Conservation (phyloP, 2,329 filamentous ascomycete species). For the Xylaria sp. region DNA sequence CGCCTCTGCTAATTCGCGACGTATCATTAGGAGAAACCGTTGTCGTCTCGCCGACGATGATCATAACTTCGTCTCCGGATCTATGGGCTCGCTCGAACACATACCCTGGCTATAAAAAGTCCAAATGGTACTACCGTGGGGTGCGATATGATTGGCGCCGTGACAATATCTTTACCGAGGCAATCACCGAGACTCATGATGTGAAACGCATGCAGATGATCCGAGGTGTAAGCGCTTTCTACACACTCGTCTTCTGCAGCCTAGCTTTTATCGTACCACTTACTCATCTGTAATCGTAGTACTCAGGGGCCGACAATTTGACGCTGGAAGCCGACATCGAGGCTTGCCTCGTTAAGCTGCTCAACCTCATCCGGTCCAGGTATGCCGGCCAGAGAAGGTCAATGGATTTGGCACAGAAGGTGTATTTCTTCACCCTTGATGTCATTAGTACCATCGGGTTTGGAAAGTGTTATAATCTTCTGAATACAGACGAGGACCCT, state of each 20-base stretch:
- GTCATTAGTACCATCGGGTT: conserved; percentile 63
- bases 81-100: conserved; percentile 47
- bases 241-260: neutral
- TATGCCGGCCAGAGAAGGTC: conserved; percentile 51
- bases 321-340: conserved; percentile 63
- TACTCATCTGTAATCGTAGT: conserved; percentile 51
- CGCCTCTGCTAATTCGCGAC: neutral
- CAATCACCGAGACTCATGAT: conserved; percentile 60
- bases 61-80: conserved; percentile 33
- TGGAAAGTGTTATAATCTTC: conserved; percentile 61
- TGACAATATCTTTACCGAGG: conserved; percentile 65
- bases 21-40: conserved; percentile 21
- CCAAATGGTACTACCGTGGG: conserved; percentile 54
- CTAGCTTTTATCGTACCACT: neutral
- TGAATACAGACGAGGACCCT: conserved; percentile 58
- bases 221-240: conserved; percentile 56
- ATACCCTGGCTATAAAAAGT: conserved; percentile 55
- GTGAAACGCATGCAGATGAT: conserved; percentile 61
- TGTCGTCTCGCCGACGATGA: conserved; percentile 22
- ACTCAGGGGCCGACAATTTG: conserved; percentile 66
- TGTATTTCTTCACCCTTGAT: conserved; percentile 64
- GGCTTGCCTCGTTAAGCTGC: conserved; percentile 56
- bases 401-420: conserved; percentile 60
- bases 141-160: conserved; percentile 60
- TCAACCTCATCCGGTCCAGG: conserved; percentile 57